Percentiles rank a stretch among this genome's conserved stretches.
Evolutionary conservation across 1,284 basidiomycete species (phyloP).

Genomic region (Porodaedalea pini): DNA sequence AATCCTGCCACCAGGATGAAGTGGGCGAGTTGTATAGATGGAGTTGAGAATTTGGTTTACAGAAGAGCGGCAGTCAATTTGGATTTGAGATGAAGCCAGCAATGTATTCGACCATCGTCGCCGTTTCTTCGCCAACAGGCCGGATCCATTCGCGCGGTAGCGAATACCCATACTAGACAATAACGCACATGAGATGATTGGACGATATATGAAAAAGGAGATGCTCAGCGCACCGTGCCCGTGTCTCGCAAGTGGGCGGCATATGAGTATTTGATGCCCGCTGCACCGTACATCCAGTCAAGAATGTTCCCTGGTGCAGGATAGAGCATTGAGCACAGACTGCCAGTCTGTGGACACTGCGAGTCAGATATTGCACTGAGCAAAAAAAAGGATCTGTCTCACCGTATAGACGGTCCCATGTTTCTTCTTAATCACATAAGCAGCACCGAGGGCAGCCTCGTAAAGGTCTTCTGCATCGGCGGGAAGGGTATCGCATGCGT

Average conservation of each 20-base stretch:
- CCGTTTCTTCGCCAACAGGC: slow-evolving; percentile 75
- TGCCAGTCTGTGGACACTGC: slow-evolving; percentile 47
- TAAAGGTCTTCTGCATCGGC: slow-evolving; percentile 80
- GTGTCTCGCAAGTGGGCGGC: slow-evolving; percentile 78
- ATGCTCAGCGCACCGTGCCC: slow-evolving; percentile 55
- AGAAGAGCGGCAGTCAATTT: neutral
- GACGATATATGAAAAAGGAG: slow-evolving; percentile 11
- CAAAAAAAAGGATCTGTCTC: slow-evolving; percentile 19
- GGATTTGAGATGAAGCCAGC: slow-evolving; percentile 55
- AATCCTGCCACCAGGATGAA: no score
- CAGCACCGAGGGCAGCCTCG: slow-evolving; percentile 73
- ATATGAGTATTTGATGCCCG: slow-evolving; percentile 72
- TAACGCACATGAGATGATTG: neutral
- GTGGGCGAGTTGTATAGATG: no score
- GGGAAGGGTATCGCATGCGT: slow-evolving; percentile 63
- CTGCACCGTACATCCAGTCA: slow-evolving; percentile 70
- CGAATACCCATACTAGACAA: slow-evolving; percentile 69
- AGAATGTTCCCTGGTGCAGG: slow-evolving; percentile 71
- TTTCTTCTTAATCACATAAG: slow-evolving; percentile 53
- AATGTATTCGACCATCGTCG: slow-evolving; percentile 61
- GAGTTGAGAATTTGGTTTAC: no score
- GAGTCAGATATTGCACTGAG: neutral
- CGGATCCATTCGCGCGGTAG: slow-evolving; percentile 71
- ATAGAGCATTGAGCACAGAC: slow-evolving; percentile 66
- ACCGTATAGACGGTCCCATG: slow-evolving; percentile 56